Evolutionary conservation across 305 asterid species (phyloP), one percentile per base, ranked within the genome.

Genomic region (Rubia tinctorum): DNA sequence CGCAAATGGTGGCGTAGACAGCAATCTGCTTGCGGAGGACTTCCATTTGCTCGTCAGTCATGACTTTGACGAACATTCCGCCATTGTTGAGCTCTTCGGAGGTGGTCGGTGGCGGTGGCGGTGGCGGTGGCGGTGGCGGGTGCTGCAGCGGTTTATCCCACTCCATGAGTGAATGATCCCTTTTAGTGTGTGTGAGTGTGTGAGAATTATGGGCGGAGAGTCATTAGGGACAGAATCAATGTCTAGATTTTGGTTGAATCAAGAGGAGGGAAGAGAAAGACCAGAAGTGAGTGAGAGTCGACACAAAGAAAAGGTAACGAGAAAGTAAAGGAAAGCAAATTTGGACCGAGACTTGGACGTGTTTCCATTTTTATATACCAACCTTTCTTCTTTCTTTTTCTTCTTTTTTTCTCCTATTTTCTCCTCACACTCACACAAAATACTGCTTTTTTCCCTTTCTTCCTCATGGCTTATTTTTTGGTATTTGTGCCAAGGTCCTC

Each of bases 1-100:
- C 95, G 61, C 93, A 92, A 76, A 95, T 90, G 86, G 92, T 83
- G 76, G 98, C 93, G 73, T 92, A 95, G 27, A 85, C 94, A 3
- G 97, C 98, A 59, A 95, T 95, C 86, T 95, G 99, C 86, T 95
- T 92, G 56, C 96, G 88, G 42, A 95, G 88, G 10, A 87, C 88
- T 78, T 92, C 98, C 91, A 95, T 88, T 84, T 95, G 99, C 76
- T 95, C 98, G 71, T 95, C 99, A 0, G 97, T 95, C 99, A 95
- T 95, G 72, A 92, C 98, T 82, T 90, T 95, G 73, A 95, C 95
- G 74, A 88, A 92, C 88, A 90, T 85, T 71, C 91, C 94, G 4
- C 91, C 83, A 22, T 68, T 73, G 25, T 23, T 63, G 25, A 86
- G 68, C 65, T 85, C 91, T 76, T 88, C 96, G 79, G 84, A 76